Evolutionary conservation across 306 rosid species (phyloP).

Genomic region (Cucumis sativus): Cucumber_9930_V3 NC_026659.2:162501-163000

Average conservation of each 20-base stretch:
- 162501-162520: constrained; percentile 5
- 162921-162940: constrained; percentile 62
- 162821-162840: background rate
- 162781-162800: background rate
- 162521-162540: constrained; percentile 12
- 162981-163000: constrained; percentile 87
- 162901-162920: background rate
- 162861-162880: background rate
- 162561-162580: constrained; percentile 14
- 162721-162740: background rate
- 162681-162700: background rate
- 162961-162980: constrained; percentile 78
- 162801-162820: background rate
- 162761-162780: background rate
- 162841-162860: background rate
- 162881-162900: background rate
- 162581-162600: constrained; percentile 7
- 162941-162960: constrained; percentile 69
- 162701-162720: background rate
- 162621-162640: constrained; percentile 70
- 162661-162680: constrained; percentile 37
- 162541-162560: constrained; percentile 14
- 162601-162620: constrained; percentile 28
- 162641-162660: constrained; percentile 60
- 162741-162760: background rate